phyloP scores from a whole-genome alignment of 2,329 filamentous ascomycete species.

The Phialemonium atrogriseum region DNA sequence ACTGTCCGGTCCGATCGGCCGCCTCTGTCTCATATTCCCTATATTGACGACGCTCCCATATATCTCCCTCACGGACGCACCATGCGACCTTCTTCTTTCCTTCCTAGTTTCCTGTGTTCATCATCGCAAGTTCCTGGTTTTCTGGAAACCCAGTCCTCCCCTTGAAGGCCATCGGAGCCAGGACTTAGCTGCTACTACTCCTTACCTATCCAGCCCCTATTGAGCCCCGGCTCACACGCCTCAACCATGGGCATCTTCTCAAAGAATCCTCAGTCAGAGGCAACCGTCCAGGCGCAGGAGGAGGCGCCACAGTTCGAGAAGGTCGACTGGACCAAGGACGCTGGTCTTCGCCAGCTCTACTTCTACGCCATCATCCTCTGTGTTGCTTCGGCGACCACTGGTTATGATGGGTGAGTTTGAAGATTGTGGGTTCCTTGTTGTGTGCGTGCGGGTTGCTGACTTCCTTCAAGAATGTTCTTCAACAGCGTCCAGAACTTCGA shows the following conservation, averaged over 20 bases:
- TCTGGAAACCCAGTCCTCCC: too few species aligned
- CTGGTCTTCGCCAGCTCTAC: slow-evolving; percentile 48
- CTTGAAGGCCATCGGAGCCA: too few species aligned
- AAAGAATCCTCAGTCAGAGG: slow-evolving; percentile 17
- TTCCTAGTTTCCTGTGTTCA: neutral
- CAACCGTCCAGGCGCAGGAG: slow-evolving; percentile 25
- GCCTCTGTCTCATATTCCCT: neutral
- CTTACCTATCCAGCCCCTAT: too few species aligned
- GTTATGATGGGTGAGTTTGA: slow-evolving; percentile 47
- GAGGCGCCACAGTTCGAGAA: slow-evolving; percentile 41
- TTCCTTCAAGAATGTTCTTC: slow-evolving; percentile 39
- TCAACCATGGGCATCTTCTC: slow-evolving; percentile 17
- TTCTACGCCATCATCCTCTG: slow-evolving; percentile 42
- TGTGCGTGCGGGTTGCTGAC: too few species aligned
- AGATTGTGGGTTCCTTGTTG: too few species aligned
- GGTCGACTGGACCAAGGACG: slow-evolving; percentile 44
- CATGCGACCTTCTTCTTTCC: neutral
- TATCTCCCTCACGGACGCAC: too few species aligned
- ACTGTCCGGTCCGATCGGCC: neutral
- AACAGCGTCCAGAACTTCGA: slow-evolving; percentile 34
- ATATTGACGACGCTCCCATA: neutral
- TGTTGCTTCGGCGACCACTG: slow-evolving; percentile 47
- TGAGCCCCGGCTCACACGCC: slow-evolving; percentile 3
- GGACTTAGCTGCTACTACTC: too few species aligned
- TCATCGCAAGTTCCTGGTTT: neutral